Evolutionary conservation across 768 basidiomycete species (phyloP).

Genomic region (Mycena floridula): DNA sequence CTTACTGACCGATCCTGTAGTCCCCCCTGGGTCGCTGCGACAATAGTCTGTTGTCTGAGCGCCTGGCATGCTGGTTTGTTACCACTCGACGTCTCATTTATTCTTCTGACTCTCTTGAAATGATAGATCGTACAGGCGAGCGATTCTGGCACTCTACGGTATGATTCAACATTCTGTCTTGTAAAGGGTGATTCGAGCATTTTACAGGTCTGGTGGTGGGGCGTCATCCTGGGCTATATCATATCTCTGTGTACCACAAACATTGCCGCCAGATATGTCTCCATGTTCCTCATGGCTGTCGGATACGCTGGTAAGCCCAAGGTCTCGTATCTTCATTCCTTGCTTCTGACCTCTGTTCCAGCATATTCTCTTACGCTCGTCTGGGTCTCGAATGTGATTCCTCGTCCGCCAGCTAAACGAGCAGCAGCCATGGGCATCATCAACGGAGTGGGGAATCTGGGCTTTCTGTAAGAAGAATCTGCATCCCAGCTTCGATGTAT

Average conservation of each 20-base stretch:
- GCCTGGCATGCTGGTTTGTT: no score
- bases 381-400: constrained; percentile 40
- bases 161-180: no score
- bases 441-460: constrained; percentile 39
- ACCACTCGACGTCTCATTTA: no score
- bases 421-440: constrained; percentile 39
- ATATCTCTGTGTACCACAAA: constrained; percentile 45
- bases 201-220: no score
- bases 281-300: constrained; percentile 57
- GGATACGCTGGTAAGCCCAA: constrained; percentile 35
- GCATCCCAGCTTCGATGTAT: neutral
- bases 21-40: no score
- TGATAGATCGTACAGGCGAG: no score
- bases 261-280: constrained; percentile 50
- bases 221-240: no score
- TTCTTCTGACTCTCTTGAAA: no score
- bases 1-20: no score
- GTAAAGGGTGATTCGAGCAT: no score
- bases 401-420: constrained; percentile 35
- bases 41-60: no score
- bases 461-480: constrained; percentile 26
- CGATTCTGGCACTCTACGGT: no score
- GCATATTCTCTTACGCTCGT: constrained; percentile 39
- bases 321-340: neutral
- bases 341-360: constrained; percentile 8